Evolutionary conservation across 2,329 filamentous ascomycete genomes (phyloP), one percentile per base, ranked within the genome.

Genomic region (Bipolaris victoriae): DNA sequence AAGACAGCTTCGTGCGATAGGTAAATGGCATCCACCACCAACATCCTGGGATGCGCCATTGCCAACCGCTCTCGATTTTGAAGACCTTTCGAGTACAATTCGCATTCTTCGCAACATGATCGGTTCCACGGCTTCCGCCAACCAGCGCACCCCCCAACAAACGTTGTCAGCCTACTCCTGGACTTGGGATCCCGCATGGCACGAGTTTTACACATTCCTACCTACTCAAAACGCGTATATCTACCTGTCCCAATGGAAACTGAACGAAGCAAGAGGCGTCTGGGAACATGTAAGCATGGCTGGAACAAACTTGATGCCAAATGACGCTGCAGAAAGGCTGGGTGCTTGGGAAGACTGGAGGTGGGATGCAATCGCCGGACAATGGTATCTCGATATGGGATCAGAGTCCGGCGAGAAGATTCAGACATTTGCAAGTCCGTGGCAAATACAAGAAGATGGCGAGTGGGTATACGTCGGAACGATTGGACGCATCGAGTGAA

Each of bases 261-360:
- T 52, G 22, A 55, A 60, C 41, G 46, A 55, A 29, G 37, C n/a
- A n/a, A 52, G 48, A 5, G 48, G 52, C 3, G 44, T 57, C 5
- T 66, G 64, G 64, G 57, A 57, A 20, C 57, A 63, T 16, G 51
- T 57, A 10, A 57, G 47, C 47, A 56, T 55, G 49, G 45, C 49
- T 9, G 29, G 36, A 16, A 36, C 18, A 2, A 53, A 48, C 15
- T 4, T 60, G 33, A 35, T n/a, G 26, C 60, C 60, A 29, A 55
- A 65, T 13, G 31, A 16, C 15, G 60, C 55, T 7, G 55, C 43
- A 29, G 57, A 56, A 22, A 26, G 49, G 39, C 39, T 68, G 10
- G 64, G 62, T 10, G 51, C 57, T 26, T 68, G 65, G 64, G 60
- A 66, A 47, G 65, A 68, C 22, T 68, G 65, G 65, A 18, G 16